Conservation (phyloP, 148 eudicot genomes). For the Vaccinium corymbosum region DNA sequence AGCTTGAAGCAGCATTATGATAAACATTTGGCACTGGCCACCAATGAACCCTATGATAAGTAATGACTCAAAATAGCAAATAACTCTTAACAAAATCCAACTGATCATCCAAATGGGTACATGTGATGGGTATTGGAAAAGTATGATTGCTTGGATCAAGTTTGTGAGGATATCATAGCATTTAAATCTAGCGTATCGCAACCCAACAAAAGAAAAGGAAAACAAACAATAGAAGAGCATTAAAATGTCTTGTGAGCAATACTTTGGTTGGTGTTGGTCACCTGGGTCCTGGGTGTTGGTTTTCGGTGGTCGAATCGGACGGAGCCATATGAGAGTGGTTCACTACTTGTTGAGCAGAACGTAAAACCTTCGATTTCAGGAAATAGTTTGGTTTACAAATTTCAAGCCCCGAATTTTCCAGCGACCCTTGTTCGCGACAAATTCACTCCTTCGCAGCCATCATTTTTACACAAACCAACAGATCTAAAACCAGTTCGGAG, state of each 20-base stretch:
- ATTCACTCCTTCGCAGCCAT: too few species aligned
- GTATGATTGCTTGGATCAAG: not conserved
- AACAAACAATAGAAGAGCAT: not conserved
- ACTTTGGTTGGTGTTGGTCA: not conserved
- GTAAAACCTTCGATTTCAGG: too few species aligned
- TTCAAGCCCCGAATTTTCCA: too few species aligned
- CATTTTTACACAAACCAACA: too few species aligned
- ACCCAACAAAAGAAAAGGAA: not conserved
- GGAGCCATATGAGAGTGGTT: not conserved
- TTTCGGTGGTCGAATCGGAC: not conserved
- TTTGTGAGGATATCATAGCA: not conserved
- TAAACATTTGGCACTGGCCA: not conserved
- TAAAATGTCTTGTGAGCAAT: not conserved
- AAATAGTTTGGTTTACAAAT: too few species aligned
- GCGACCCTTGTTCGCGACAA: too few species aligned
- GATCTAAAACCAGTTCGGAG: too few species aligned
- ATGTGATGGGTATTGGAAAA: constrained; percentile 9
- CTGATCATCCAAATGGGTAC: not conserved
- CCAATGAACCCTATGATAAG: not conserved
- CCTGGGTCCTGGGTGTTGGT: constrained; percentile 16
- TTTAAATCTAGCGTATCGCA: not conserved
- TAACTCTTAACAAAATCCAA: not conserved
- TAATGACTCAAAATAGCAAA: not conserved
- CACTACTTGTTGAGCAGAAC: too few species aligned
- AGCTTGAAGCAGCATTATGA: not conserved